These are phyloP conservation scores for Camillea tinctor DNA, from an alignment of 2,329 filamentous ascomycete genomes.

Conservation along the genomic window DNA sequence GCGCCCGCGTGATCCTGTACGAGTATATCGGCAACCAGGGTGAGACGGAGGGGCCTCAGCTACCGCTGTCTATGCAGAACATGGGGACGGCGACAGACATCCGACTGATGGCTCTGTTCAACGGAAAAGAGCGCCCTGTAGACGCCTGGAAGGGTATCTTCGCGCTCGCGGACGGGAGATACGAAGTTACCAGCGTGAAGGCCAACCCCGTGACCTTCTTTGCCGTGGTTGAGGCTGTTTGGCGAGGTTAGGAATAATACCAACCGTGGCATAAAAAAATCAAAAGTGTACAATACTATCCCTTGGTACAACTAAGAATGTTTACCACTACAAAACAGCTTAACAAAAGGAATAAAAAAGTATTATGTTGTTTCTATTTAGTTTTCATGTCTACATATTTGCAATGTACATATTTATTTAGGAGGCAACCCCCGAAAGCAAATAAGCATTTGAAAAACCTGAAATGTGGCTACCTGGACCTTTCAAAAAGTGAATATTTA, in stretches of 20 bases:
- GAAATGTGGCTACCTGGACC: no score
- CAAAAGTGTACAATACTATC: no score
- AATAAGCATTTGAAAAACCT: no score
- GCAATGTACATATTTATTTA: background rate
- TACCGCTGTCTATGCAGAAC: constrained; percentile 38
- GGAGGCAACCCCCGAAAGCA: no score
- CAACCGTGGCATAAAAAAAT: no score
- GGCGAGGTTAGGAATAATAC: constrained; percentile 26
- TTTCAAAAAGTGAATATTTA: no score
- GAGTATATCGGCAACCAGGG: constrained; percentile 39
- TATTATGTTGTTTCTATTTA: background rate
- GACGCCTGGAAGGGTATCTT: constrained; percentile 47
- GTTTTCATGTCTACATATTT: background rate
- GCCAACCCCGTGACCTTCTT: constrained; percentile 38
- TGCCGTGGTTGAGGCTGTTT: constrained; percentile 38
- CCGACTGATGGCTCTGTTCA: constrained; percentile 50
- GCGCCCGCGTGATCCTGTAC: constrained; percentile 39
- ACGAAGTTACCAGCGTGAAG: constrained; percentile 38
- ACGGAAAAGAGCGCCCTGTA: constrained; percentile 45
- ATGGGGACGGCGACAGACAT: constrained; percentile 46
- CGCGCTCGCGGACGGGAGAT: constrained; percentile 43
- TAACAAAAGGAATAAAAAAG: background rate
- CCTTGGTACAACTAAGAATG: background rate
- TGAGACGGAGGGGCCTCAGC: constrained; percentile 21
- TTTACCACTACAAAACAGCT: background rate